phyloP scores from a whole-genome alignment of 345 rosid genomes.

The Populus euphratica region DNA sequence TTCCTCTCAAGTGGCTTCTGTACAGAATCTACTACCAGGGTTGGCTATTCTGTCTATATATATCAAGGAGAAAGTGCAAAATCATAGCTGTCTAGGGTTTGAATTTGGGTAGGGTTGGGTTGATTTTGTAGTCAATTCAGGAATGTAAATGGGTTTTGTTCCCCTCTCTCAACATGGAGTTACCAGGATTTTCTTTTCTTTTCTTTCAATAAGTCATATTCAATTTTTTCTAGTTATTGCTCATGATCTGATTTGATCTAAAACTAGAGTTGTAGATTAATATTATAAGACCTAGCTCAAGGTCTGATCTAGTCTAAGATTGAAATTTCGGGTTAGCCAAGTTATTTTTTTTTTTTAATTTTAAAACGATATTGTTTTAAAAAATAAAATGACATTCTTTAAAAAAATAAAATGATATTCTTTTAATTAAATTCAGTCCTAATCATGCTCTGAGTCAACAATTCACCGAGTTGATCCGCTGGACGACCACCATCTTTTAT shows the following conservation, averaged over 20 bases:
- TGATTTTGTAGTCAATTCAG: neutral
- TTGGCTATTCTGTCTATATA: neutral
- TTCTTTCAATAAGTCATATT: neutral
- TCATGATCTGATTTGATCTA: no score
- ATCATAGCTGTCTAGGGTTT: neutral
- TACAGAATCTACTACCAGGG: neutral
- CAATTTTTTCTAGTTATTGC: neutral
- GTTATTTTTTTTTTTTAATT: accelerated
- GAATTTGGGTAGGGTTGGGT: neutral
- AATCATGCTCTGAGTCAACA: no score
- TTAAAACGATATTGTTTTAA: no score
- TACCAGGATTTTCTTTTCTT: neutral
- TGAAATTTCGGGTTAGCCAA: no score
- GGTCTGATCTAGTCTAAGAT: no score
- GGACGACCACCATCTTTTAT: no score
- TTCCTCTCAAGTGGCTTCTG: neutral
- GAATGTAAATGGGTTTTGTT: neutral
- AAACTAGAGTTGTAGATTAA: no score
- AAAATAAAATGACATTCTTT: no score
- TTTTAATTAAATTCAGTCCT: no score
- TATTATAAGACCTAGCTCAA: no score
- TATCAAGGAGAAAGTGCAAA: neutral
- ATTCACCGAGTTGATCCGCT: no score
- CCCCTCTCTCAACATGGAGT: neutral
- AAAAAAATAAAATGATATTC: no score